These are phyloP conservation scores for Plasmodium gonderi DNA, from an alignment of 169 alveolate species.

Conservation along the genomic window DNA sequence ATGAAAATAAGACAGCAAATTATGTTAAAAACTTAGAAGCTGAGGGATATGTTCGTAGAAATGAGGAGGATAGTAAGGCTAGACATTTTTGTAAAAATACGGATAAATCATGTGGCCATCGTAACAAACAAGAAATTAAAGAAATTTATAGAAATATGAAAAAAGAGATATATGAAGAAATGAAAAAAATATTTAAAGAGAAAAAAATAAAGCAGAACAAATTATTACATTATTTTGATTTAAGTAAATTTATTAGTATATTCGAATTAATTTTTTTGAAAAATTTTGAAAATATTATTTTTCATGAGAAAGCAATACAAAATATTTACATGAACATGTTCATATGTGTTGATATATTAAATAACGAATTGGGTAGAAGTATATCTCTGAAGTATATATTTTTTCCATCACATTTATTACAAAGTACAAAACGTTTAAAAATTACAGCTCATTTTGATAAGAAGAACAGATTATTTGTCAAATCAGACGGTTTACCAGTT, in stretches of 20 bases:
- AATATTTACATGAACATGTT: conserved; percentile 69
- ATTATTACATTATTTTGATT: conserved; percentile 66
- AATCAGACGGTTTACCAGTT: conserved; percentile 1
- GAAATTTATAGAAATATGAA: conserved; percentile 25
- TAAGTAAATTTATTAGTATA: conserved; percentile 58
- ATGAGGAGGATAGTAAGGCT: not conserved
- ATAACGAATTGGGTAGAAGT: conserved; percentile 34
- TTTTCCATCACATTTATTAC: conserved; percentile 37
- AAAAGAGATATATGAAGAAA: conserved; percentile 52
- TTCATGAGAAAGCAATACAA: conserved; percentile 55
- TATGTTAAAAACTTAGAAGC: not conserved
- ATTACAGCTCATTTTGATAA: conserved; percentile 26
- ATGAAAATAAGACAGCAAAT: no score
- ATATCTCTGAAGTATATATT: conserved; percentile 58
- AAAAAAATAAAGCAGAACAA: conserved; percentile 44
- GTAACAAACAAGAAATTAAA: conserved; percentile 37
- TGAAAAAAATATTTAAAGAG: conserved; percentile 53
- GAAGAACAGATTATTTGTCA: conserved; percentile 19
- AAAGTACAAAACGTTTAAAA: not conserved
- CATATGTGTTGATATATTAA: conserved; percentile 71
- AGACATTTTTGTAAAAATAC: not conserved
- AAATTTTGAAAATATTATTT: conserved; percentile 53
- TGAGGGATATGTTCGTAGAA: not conserved
- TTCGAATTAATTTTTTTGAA: conserved; percentile 67
- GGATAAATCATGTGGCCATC: not conserved